phyloP scores from a whole-genome alignment of 2,329 filamentous ascomycete species.

The Xylaria multiplex region DNA sequence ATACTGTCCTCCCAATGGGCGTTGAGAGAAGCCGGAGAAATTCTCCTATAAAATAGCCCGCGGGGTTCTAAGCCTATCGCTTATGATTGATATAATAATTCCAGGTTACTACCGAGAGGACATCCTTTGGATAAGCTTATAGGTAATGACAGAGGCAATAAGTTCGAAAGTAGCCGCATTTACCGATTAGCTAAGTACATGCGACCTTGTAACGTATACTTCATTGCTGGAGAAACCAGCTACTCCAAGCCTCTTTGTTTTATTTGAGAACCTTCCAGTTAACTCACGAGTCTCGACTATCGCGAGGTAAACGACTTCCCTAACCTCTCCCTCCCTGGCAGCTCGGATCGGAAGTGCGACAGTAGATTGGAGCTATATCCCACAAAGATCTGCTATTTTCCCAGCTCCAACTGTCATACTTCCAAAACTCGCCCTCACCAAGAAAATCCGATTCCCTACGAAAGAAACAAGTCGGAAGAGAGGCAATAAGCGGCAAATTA shows the following conservation, averaged over 20 bases:
- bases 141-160: conserved; percentile 27
- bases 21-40: conserved; percentile 16
- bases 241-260: conserved; percentile 17
- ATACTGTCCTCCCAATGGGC: conserved; percentile 30
- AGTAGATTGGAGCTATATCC: conserved; percentile 2
- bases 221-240: conserved; percentile 5
- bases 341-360: conserved; percentile 2
- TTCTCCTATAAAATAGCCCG: conserved; percentile 27
- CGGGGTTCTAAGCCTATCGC: conserved; percentile 25
- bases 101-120: conserved; percentile 30
- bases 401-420: background rate
- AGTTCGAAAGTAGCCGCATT: conserved; percentile 19
- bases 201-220: conserved; percentile 21
- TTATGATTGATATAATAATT: conserved; percentile 24
- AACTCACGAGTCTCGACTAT: conserved; percentile 12
- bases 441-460: background rate
- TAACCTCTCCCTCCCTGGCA: conserved; percentile 7
- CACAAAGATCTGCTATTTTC: background rate
- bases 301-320: conserved; percentile 10
- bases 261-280: conserved; percentile 13
- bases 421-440: background rate
- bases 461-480: conserved; percentile 6
- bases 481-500: conserved; percentile 24
- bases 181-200: conserved; percentile 35
- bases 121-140: conserved; percentile 29